Percentiles rank a stretch among this genome's conserved stretches.
phyloP scores from a whole-genome alignment of 164 flowering plant genomes.

The Aristolochia fimbriata region DNA sequence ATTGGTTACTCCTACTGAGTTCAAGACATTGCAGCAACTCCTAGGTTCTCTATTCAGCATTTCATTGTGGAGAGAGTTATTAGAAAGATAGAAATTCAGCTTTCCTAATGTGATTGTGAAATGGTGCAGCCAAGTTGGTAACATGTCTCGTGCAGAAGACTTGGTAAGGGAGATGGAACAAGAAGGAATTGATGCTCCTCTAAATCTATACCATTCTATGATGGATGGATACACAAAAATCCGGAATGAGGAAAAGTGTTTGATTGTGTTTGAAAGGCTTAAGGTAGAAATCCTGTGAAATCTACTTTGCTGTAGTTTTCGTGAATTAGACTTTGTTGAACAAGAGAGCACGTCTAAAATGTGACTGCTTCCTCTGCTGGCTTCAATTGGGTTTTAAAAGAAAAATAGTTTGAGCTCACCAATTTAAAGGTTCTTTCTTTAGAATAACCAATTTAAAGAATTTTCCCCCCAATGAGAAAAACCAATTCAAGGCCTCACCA shows the following conservation, averaged over 20 bases:
- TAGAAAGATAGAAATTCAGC: no score
- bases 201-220: slow-evolving; percentile 91
- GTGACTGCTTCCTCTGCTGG: background rate
- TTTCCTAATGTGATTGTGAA: no score
- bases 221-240: slow-evolving; percentile 96
- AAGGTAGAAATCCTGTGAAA: slow-evolving; percentile 32
- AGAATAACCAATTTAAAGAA: no score
- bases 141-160: slow-evolving; percentile 80
- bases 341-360: background rate
- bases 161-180: slow-evolving; percentile 94
- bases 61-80: background rate
- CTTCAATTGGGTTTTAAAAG: no score
- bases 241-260: slow-evolving; percentile 68
- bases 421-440: no score
- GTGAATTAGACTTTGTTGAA: background rate
- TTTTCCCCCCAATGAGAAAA: no score
- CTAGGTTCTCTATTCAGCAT: background rate
- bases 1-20: background rate
- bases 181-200: slow-evolving; percentile 91
- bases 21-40: background rate
- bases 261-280: slow-evolving; percentile 75
- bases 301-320: background rate
- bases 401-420: no score
- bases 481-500: no score
- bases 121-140: slow-evolving; percentile 56